Percentiles rank a stretch among this genome's conserved stretches.
These are phyloP conservation scores for Fusarium sp. DNA, from an alignment of 2,329 filamentous ascomycete genomes.

Conservation along the genomic window DNA sequence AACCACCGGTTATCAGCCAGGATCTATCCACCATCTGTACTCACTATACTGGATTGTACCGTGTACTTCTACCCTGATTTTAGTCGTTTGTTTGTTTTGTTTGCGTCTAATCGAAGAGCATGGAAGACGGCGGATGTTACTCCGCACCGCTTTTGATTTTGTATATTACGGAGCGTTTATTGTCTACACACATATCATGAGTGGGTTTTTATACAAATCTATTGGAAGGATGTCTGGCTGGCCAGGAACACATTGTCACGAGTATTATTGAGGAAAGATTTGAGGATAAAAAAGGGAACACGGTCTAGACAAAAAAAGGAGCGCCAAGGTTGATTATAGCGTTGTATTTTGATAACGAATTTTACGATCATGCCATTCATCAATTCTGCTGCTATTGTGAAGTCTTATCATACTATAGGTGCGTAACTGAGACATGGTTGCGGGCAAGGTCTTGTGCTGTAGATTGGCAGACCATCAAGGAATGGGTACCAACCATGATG, in stretches of 20 bases:
- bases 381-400: neutral
- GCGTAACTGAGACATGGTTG: neutral
- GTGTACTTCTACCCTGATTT: conserved; percentile 19
- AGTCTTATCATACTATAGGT: neutral
- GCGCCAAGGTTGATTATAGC: conserved; percentile 14
- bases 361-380: neutral
- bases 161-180: conserved; percentile 16
- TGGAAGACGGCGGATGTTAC: conserved; percentile 32
- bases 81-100: conserved; percentile 26
- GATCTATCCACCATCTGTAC: neutral
- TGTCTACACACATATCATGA: neutral
- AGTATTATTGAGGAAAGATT: neutral
- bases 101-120: conserved; percentile 27
- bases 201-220: neutral
- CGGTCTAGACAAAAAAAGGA: conserved; percentile 34
- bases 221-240: conserved; percentile 29
- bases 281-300: neutral
- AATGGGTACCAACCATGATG: neutral
- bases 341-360: conserved; percentile 13
- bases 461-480: neutral
- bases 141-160: conserved; percentile 11
- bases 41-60: neutral
- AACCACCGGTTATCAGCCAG: neutral
- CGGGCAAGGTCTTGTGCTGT: neutral
- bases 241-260: conserved; percentile 19